These are phyloP conservation scores for Trichoderma polysporum DNA, from an alignment of 2,329 filamentous ascomycete genomes.

Conservation along the genomic window DNA sequence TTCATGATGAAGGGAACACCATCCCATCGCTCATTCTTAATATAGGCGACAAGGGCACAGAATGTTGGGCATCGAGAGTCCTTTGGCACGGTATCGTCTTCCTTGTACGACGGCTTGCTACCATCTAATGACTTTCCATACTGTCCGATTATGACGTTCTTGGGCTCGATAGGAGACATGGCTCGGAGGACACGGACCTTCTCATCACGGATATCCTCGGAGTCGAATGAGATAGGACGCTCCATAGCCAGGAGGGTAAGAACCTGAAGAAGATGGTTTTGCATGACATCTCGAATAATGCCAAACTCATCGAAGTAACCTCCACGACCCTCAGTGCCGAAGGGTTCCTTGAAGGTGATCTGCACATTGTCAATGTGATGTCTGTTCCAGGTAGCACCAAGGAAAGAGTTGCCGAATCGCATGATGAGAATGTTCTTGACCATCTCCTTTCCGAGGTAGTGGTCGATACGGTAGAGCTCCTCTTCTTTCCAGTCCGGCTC, in stretches of 20 bases:
- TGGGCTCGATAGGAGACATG: conserved; percentile 93
- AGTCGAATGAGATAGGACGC: conserved; percentile 94
- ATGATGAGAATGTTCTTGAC: conserved; percentile 99
- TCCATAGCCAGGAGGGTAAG: conserved; percentile 97
- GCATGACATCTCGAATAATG: conserved; percentile 99
- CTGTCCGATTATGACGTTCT: conserved; percentile 99
- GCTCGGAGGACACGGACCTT: conserved; percentile 94
- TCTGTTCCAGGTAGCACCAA: conserved; percentile 97
- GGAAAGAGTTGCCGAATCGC: conserved; percentile 97
- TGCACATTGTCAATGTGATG: conserved; percentile 99
- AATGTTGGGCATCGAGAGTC: conserved; percentile 97
- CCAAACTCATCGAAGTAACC: conserved; percentile 99
- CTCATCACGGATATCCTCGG: conserved; percentile 97
- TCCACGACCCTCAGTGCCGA: conserved; percentile 94
- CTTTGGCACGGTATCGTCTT: conserved; percentile 97
- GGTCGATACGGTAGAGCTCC: conserved; percentile 98
- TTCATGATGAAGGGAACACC: conserved; percentile 99
- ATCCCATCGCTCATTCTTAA: conserved; percentile 99
- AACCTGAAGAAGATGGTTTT: conserved; percentile 97
- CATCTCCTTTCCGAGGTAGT: conserved; percentile 99
- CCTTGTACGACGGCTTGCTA: conserved; percentile 95
- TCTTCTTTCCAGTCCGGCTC: conserved; percentile 99
- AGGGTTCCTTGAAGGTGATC: conserved; percentile 99
- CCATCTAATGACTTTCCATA: conserved; percentile 96
- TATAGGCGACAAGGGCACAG: conserved; percentile 94